phyloP scores from a whole-genome alignment of 2,329 filamentous ascomycete genomes.

The Aaosphaeria arxii region DNA sequence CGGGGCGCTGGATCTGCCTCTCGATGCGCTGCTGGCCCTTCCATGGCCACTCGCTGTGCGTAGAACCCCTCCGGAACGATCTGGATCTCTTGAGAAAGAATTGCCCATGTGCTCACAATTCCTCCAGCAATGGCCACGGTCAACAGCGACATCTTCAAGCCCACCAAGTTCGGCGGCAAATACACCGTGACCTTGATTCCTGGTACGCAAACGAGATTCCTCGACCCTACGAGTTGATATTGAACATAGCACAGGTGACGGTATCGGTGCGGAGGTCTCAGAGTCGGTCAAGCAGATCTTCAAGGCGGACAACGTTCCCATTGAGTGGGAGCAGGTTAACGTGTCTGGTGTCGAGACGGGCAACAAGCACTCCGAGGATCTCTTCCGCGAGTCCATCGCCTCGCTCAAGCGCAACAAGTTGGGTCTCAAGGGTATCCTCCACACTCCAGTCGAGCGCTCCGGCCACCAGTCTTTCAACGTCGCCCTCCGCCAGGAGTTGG shows the following conservation, averaged over 20 bases:
- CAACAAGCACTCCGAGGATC: constrained; percentile 84
- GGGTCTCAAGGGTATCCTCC: constrained; percentile 96
- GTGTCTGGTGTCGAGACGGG: constrained; percentile 86
- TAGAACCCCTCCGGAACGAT: constrained; percentile 2
- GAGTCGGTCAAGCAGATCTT: constrained; percentile 99
- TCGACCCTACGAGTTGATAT: constrained; percentile 8
- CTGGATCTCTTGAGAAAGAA: neutral
- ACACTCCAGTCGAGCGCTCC: constrained; percentile 94
- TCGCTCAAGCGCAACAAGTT: constrained; percentile 98
- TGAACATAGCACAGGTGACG: constrained; percentile 61
- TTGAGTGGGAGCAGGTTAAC: constrained; percentile 98
- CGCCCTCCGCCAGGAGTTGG: constrained; percentile 95
- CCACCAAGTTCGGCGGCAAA: constrained; percentile 97
- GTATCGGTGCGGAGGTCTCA: constrained; percentile 96
- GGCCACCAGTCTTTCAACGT: constrained; percentile 99
- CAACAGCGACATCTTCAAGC: constrained; percentile 96
- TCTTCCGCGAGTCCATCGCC: constrained; percentile 92
- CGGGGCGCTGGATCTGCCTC: constrained; percentile 50
- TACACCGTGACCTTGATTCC: constrained; percentile 99
- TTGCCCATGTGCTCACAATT: neutral
- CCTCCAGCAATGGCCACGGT: constrained; percentile 57
- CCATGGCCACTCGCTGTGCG: constrained; percentile 56
- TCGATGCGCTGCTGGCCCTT: constrained; percentile 47
- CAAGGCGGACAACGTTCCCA: constrained; percentile 98
- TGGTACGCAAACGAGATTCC: constrained; percentile 53